Base-by-base conservation (phyloP, 129 eudicot genomes). In the Gnaphalium uliginosum region DNA sequence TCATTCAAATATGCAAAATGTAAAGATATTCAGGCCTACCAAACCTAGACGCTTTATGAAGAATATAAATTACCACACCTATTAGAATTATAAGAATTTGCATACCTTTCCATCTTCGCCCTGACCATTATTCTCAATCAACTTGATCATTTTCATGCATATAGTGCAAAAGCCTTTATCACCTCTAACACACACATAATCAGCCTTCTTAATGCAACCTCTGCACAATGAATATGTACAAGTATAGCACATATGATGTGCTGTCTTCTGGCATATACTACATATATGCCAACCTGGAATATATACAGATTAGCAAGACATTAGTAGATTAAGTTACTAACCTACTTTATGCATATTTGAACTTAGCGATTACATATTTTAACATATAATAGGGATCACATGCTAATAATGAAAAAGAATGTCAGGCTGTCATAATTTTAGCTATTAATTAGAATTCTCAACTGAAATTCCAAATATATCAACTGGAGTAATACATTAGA, bases 251-350 rank as follows among this genome's bases (percentile, higher is more conserved):
- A 90, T 87, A 65, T 83, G 90, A 62, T 87, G 88, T 29, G 98
- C 80, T 53, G 89, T 68, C 86, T 87, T 94, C 86, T 86, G 86
- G 78, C 98, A 94, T 66, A 80, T 83, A 79, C 92, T 94, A 67
- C 98, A 94, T 83, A 94, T 86, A 86, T 94, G 98, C 98, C 98
- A 94, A 79, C 98, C 98, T 94, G 96, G 69, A 84, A 78, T 78
- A 15, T 46, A 84, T 22, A 71, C 56, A 83, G 74, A 56, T 56
- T 76, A 48, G 41, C 75, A 73, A 65, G 2, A 69, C 17, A 70
- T 69, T 32, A 77, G 75, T 21, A 58, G 19, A 66, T 26, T 67
- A 0, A n/a, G 70, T 27, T 3, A 24, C 29, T 32, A 79, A 32
- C 74, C 48, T 30, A 33, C 57, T 25, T 23, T 73, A 46, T 46